Conservation (phyloP, 148 eudicot species). For the Chenopodium formosanum region DNA sequence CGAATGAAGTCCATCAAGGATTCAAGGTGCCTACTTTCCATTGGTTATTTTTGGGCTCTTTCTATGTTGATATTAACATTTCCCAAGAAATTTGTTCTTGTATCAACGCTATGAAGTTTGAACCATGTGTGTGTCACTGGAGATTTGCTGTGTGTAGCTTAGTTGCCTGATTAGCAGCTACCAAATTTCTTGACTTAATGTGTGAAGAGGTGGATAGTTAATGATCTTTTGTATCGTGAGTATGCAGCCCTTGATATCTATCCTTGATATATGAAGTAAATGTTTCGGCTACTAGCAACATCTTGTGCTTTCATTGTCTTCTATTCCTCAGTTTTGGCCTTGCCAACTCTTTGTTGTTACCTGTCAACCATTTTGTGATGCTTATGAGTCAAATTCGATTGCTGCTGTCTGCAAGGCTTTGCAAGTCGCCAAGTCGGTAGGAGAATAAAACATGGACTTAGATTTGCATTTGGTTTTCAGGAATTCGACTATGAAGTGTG, state of each 20-base stretch:
- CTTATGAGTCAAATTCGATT: not conserved
- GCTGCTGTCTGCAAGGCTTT: not conserved
- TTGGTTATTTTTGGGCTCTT: not conserved
- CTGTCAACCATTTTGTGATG: not conserved
- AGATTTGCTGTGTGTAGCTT: constrained; percentile 2
- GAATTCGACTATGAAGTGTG: not conserved
- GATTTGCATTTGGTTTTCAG: not conserved
- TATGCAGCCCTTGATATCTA: not conserved
- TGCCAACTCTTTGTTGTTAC: not conserved
- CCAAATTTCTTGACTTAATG: not conserved
- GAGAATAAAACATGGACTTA: not conserved
- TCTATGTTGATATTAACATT: not conserved
- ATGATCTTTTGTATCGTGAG: not conserved
- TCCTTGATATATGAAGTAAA: not conserved
- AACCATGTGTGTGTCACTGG: not conserved
- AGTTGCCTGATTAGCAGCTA: not conserved
- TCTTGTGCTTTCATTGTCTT: not conserved
- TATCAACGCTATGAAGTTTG: not conserved
- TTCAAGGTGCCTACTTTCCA: constrained; percentile 8
- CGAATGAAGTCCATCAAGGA: constrained; percentile 13
- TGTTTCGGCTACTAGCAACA: not conserved
- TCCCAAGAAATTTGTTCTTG: too few relatives aligned
- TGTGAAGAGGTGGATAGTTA: constrained; percentile 9
- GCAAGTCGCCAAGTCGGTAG: not conserved
- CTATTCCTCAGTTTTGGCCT: not conserved